phyloP scores from a whole-genome alignment of 163 green algal species.

The Coccomyxa subellipsoidea region DNA sequence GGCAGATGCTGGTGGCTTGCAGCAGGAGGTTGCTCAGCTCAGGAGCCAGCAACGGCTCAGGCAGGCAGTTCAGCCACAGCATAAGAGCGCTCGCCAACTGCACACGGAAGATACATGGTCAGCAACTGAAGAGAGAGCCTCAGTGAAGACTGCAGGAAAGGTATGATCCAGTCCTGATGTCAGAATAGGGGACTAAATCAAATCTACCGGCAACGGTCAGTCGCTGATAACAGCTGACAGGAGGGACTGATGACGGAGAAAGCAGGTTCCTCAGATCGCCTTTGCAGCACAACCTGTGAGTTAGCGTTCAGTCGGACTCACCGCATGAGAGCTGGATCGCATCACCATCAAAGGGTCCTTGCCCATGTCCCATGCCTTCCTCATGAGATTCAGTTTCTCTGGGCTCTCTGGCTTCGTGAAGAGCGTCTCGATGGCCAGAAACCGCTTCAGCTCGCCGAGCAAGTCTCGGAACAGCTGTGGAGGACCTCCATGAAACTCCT shows the following conservation, averaged over 20 bases:
- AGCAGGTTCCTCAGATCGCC: too few species aligned
- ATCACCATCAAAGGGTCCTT: not conserved
- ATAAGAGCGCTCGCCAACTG: conserved; percentile 20
- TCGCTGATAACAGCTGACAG: too few species aligned
- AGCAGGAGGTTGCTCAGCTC: conserved; percentile 8
- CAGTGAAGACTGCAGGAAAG: too few species aligned
- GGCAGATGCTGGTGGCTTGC: conserved; percentile 9
- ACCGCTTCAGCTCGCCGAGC: not conserved
- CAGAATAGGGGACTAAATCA: too few species aligned
- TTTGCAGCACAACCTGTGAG: too few species aligned
- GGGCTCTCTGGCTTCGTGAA: conserved; percentile 3
- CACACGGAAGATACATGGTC: not conserved
- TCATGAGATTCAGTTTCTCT: not conserved
- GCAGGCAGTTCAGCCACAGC: conserved; percentile 15
- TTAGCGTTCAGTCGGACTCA: too few species aligned
- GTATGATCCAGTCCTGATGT: too few species aligned
- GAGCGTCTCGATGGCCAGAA: not conserved
- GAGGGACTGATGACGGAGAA: too few species aligned
- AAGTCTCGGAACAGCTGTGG: not conserved
- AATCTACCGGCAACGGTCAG: too few species aligned
- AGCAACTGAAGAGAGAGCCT: not conserved
- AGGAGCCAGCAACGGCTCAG: conserved; percentile 8
- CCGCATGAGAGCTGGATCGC: not conserved
- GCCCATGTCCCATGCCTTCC: conserved; percentile 1
- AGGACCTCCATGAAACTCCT: not conserved